Base-by-base conservation (phyloP, 2,329 filamentous ascomycete genomes). In the Penicillium sp. region DNA sequence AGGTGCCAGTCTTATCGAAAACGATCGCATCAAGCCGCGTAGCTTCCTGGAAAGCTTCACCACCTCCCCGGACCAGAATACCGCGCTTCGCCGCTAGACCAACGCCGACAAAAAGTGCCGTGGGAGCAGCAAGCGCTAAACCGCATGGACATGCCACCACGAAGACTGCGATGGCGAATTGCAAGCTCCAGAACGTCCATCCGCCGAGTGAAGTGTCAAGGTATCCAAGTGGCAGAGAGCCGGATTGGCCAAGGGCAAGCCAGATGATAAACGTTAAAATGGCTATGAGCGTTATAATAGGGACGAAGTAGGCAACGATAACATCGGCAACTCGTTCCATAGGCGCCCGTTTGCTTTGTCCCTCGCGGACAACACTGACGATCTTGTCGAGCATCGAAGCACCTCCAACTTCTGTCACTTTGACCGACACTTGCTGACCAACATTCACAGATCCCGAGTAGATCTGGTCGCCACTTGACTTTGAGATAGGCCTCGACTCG, bases 111-210 rank as follows among this genome's bases (percentile, higher is more conserved):
- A 93, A 93, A 33, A 95, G 72, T n/a, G 90, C 90, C 0, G 90
- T 95, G 1, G 90, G 90, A 0, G 90, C 90, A n/a, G 90, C 90
- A 7, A 95, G 83, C 1, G 87, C 90, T 14, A 95, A 80, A 2
- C 90, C 90, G 65, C 90, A 95, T 1, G 90, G 90, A 66, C 90
- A 95, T 2, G 90, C 90, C 26, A 95, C 87, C 33, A 95, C 89
- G 63, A 95, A 94, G 12, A 94, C 90, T 6, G 90, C 84, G 64
- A 95, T 93, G 16, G 90, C 88, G 65, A 86, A 86, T 52, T 84
- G 78, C 52, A 86, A 66, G 8, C 80, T 81, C 74, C 77, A 80
- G 57, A 78, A 75, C 68, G 82, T 60, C 82, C 83, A 71, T 54
- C 71, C 65, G 46, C 73, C 75, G 74, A 83, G 68, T 60, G 71